Evolutionary conservation across 345 rosid species (phyloP).

Genomic region (Excoecaria cochinchinensis): DNA sequence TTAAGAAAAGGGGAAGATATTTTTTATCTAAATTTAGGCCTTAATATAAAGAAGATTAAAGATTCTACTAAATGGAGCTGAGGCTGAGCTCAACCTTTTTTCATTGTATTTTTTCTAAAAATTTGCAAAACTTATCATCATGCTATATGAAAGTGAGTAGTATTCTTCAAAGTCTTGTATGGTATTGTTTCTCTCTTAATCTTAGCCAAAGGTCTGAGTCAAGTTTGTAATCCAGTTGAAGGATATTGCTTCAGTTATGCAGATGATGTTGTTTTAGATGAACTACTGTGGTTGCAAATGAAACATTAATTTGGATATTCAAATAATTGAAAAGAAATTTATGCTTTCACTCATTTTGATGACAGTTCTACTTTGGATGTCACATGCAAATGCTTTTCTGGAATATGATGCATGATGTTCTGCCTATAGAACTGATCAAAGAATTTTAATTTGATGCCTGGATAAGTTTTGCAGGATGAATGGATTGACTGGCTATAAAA

Average conservation of each 20-base stretch:
- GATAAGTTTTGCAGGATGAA: conserved; percentile 80
- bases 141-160: neutral
- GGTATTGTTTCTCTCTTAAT: neutral
- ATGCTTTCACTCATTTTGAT: neutral
- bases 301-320: neutral
- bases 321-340: neutral
- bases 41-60: too few species aligned
- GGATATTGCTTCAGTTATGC: neutral
- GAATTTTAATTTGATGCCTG: conserved; percentile 38
- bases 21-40: neutral
- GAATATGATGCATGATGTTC: neutral
- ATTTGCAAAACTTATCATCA: neutral
- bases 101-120: too few species aligned
- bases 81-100: too few species aligned
- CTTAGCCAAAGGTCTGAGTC: neutral
- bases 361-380: neutral
- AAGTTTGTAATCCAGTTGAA: neutral
- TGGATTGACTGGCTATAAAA: conserved; percentile 77
- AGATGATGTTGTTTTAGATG: neutral
- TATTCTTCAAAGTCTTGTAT: neutral
- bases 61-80: too few species aligned
- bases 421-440: conserved; percentile 25
- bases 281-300: neutral
- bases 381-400: neutral
- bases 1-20: neutral